Base-by-base conservation (phyloP, 805 yeast species). In the Candida oleophila region DNA sequence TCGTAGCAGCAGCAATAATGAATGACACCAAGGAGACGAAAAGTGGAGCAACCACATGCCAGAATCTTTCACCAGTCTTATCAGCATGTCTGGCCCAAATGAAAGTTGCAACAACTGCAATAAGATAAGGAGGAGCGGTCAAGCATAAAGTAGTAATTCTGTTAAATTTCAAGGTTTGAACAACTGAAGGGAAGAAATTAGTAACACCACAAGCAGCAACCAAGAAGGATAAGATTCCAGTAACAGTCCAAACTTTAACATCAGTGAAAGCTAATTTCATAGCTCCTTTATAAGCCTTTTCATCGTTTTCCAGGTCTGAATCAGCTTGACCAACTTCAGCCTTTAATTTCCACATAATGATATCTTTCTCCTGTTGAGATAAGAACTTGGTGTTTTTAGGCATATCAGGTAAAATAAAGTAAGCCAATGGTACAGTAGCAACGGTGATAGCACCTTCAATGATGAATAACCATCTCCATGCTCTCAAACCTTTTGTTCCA, bases 171-270 rank as follows among this genome's bases (percentile, higher is more conserved):
- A 82, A 68, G 12, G 85, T 79, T 47, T 69, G 57, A 15, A 82
- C 85, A 22, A 82, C 80, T 1, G 84, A 71, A 22, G 86, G 86
- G 68, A 80, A 81, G 58, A 78, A 80, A 56, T 80, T 76, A 16
- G 83, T 77, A 41, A 80, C 82, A 59, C 84, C 83, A 52, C 81
- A 76, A 35, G 84, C 82, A 21, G 81, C 81, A 42, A 77, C 84
- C 25, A 75, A 61, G 60, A 71, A 73, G 2, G 78, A 62, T 21
- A 74, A 62, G 43, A 67, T 65, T 41, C 73, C 75, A 15, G 76
- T 68, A 33, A 75, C 56, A n/a, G 68, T 56, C 80, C 80, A 75
- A n/a, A 72, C 73, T 46, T 76, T 76, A 38, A 64, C 43, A 51
- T 76, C 81, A 40, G 59, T 64, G 34, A 64, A 44, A 3, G 77